Percentiles rank a stretch among this genome's conserved stretches.
phyloP scores from a whole-genome alignment of 2,329 filamentous ascomycete genomes.

The Trichoderma cornu-damae region DNA sequence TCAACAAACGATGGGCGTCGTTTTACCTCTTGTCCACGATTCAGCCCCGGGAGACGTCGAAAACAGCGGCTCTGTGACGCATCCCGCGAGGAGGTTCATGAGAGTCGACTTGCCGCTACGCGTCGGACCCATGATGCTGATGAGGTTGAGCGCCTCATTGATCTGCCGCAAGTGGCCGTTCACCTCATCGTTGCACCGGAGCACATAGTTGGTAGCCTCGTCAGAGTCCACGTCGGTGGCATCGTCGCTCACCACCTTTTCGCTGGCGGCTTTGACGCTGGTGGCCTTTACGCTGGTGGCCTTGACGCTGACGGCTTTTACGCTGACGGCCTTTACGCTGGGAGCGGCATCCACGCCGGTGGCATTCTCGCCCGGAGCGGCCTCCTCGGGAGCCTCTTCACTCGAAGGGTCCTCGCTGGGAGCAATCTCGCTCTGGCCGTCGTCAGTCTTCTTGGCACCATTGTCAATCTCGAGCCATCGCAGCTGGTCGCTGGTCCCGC shows the following conservation, averaged over 20 bases:
- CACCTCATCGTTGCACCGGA: conserved; percentile 10
- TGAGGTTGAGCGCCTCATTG: conserved; percentile 13
- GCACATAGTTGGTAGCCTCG: conserved; percentile 2
- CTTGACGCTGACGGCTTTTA: background rate
- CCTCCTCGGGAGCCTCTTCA: background rate
- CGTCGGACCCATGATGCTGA: conserved; percentile 16
- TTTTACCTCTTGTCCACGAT: conserved; percentile 14
- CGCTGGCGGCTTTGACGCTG: background rate
- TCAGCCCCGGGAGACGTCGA: conserved; percentile 10
- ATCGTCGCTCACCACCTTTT: background rate
- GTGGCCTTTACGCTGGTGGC: background rate
- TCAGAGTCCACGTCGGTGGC: conserved; percentile 6
- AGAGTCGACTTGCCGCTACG: conserved; percentile 12
- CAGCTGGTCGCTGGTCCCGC: conserved; percentile 14
- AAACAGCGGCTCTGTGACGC: conserved; percentile 7
- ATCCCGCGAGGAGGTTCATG: conserved; percentile 14
- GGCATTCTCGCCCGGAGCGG: background rate
- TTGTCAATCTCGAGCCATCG: conserved; percentile 16
- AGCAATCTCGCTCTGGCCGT: background rate
- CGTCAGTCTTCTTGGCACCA: background rate
- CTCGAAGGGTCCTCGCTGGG: background rate
- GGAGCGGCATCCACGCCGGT: background rate
- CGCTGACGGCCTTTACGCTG: background rate
- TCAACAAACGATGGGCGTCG: background rate
- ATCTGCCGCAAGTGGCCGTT: conserved; percentile 11